Percentiles rank a stretch among this genome's conserved stretches.
Conservation (phyloP, 345 rosid species). For the Euphorbia pulcherrima region DNA sequence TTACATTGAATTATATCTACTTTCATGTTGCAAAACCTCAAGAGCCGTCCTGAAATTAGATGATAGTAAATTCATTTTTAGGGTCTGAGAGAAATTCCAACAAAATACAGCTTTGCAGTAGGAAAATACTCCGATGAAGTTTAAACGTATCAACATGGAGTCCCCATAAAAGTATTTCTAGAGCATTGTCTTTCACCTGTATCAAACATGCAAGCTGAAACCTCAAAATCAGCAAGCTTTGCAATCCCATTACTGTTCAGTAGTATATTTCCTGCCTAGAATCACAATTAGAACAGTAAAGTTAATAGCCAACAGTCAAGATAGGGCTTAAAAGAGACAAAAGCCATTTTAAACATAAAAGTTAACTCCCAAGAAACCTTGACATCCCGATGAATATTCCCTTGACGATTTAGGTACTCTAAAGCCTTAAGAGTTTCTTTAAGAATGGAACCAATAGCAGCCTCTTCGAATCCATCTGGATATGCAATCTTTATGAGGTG, state of each 20-base stretch:
- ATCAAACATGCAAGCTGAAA: conserved; percentile 98
- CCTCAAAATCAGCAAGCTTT: conserved; percentile 98
- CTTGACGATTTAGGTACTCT: conserved; percentile 92
- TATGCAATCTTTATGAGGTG: conserved; percentile 95
- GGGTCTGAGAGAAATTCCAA: not conserved
- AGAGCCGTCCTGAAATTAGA: conserved; percentile 91
- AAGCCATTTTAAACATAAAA: conserved; percentile 12
- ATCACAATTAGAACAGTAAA: conserved; percentile 13
- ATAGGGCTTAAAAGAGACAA: not conserved
- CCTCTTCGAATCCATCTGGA: conserved; percentile 87
- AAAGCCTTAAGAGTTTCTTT: conserved; percentile 98
- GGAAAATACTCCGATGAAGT: not conserved
- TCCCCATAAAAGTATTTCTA: conserved; percentile 96
- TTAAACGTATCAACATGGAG: conserved; percentile 85
- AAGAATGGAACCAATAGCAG: conserved; percentile 78
- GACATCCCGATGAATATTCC: conserved; percentile 97
- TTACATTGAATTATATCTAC: conserved; percentile 97
- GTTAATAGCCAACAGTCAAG: not conserved
- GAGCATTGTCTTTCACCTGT: conserved; percentile 90
- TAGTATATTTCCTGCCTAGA: conserved; percentile 95
- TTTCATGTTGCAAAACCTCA: conserved; percentile 95
- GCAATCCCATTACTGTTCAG: conserved; percentile 72
- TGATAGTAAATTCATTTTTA: conserved; percentile 5
- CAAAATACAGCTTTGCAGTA: not conserved
- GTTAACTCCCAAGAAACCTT: conserved; percentile 49